Conservation (phyloP, 23 red algal genomes). For the Gracilaria gracilis region DNA sequence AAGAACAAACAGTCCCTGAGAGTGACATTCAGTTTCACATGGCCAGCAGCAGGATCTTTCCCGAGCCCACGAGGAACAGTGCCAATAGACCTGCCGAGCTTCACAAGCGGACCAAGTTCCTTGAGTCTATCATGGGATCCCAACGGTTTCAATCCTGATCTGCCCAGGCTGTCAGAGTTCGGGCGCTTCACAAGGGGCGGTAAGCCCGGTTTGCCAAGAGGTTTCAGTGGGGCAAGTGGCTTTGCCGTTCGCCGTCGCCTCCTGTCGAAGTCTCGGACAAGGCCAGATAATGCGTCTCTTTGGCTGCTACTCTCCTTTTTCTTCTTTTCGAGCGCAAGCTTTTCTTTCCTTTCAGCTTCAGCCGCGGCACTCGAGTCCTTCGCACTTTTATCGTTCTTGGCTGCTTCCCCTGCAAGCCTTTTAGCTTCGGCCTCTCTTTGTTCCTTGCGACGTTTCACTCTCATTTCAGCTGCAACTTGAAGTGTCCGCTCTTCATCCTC, state of each 20-base stretch:
- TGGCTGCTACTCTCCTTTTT: slow-evolving; percentile 66
- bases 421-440: slow-evolving; percentile 56
- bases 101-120: neutral
- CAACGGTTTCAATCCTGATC: slow-evolving; percentile 24
- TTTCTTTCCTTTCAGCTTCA: slow-evolving; percentile 65
- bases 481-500: slow-evolving; percentile 58
- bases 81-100: slow-evolving; percentile 18
- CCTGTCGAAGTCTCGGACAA: slow-evolving; percentile 33
- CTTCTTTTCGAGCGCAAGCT: slow-evolving; percentile 66
- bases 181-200: neutral
- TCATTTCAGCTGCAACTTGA: slow-evolving; percentile 55
- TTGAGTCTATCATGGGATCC: slow-evolving; percentile 42
- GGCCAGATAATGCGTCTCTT: slow-evolving; percentile 53
- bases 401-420: slow-evolving; percentile 40
- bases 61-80: slow-evolving; percentile 10
- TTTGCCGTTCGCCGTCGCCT: slow-evolving; percentile 41
- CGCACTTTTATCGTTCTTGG: slow-evolving; percentile 47
- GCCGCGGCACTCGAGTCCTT: slow-evolving; percentile 68
- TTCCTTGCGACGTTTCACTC: slow-evolving; percentile 50
- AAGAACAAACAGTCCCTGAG: slow-evolving; percentile 60
- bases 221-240: slow-evolving; percentile 39
- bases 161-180: slow-evolving; percentile 20
- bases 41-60: neutral
- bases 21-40: slow-evolving; percentile 38
- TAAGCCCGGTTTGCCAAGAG: slow-evolving; percentile 38